phyloP scores from a whole-genome alignment of 345 rosid species.

The Populus tremula region DNA sequence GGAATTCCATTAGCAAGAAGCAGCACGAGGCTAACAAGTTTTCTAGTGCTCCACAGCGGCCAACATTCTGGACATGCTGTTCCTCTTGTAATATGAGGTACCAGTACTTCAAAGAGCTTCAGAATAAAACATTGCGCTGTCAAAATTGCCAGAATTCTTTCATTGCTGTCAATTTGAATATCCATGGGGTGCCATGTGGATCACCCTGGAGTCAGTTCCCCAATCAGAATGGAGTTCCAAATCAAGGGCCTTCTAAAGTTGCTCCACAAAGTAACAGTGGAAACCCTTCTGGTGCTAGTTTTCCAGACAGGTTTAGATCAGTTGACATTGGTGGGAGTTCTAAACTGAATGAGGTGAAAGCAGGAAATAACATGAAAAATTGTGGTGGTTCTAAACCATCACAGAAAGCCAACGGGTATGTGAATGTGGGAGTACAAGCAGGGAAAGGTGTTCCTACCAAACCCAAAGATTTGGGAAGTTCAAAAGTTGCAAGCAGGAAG shows the following conservation, averaged over 20 bases:
- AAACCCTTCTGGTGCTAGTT: slow-evolving; percentile 25
- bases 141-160: slow-evolving; percentile 47
- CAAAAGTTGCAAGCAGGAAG: slow-evolving; percentile 31
- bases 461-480: slow-evolving; percentile 18
- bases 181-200: slow-evolving; percentile 28
- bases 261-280: slow-evolving; percentile 26
- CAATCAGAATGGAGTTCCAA: slow-evolving; percentile 29
- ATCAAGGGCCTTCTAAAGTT: slow-evolving; percentile 35
- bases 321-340: slow-evolving; percentile 24
- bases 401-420: slow-evolving; percentile 30
- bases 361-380: slow-evolving; percentile 8
- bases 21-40: slow-evolving; percentile 22
- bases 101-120: slow-evolving; percentile 34
- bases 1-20: slow-evolving; percentile 25
- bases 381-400: slow-evolving; percentile 23
- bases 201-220: slow-evolving; percentile 24
- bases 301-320: slow-evolving; percentile 22
- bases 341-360: slow-evolving; percentile 22
- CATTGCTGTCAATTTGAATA: slow-evolving; percentile 45
- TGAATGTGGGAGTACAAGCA: slow-evolving; percentile 18
- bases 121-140: slow-evolving; percentile 49
- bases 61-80: slow-evolving; percentile 70
- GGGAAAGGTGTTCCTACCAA: slow-evolving; percentile 27
- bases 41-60: slow-evolving; percentile 13
- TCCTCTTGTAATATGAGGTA: slow-evolving; percentile 46